A percentile compares a stretch with the other conserved stretches of the same genome.
Conservation (phyloP, 208 protist genomes). For the Naegleria lovaniensis region DNA sequence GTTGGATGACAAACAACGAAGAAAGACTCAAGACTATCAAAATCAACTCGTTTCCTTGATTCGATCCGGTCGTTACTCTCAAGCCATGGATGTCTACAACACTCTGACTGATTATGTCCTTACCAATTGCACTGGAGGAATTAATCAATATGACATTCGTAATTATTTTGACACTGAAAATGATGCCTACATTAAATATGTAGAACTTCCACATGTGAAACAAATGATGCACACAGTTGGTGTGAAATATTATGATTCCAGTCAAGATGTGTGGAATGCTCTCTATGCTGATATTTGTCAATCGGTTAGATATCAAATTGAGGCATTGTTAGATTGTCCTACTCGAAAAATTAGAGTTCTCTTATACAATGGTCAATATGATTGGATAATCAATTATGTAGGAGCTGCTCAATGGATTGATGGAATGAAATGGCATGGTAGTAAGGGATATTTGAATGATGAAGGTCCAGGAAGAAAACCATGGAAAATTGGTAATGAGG, state of each 20-base stretch:
- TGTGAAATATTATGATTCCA: neutral
- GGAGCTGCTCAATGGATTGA: neutral
- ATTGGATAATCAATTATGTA: neutral
- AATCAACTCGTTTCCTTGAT: neutral
- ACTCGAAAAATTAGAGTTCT: neutral
- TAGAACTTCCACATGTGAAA: neutral
- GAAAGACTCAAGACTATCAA: neutral
- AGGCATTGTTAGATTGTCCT: neutral
- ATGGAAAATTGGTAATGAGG: neutral
- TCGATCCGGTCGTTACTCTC: no score
- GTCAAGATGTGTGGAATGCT: neutral
- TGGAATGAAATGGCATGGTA: neutral
- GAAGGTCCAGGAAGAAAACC: no score
- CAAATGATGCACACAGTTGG: neutral
- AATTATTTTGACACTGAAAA: neutral
- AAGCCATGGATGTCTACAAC: neutral
- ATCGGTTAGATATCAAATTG: neutral
- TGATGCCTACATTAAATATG: neutral
- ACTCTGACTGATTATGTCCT: neutral
- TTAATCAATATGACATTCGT: neutral
- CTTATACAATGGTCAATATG: conserved; percentile 13
- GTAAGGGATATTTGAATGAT: neutral
- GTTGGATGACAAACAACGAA: neutral
- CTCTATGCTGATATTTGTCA: neutral
- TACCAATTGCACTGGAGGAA: neutral